These are phyloP conservation scores for Hygrophoropsis aurantiaca DNA, from an alignment of 768 basidiomycete species.

Conservation along the genomic window DNA sequence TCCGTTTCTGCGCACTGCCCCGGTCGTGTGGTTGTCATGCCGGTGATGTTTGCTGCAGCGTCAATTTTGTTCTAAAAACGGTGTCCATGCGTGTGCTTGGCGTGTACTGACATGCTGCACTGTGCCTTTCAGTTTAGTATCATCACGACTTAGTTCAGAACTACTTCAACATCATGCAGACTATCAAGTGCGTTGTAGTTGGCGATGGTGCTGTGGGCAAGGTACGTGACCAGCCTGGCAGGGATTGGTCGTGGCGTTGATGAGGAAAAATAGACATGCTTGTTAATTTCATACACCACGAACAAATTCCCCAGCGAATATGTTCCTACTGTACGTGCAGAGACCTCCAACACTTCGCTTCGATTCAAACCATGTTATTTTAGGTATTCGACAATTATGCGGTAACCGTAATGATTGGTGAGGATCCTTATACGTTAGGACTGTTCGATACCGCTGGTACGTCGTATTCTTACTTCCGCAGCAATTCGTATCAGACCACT, in stretches of 20 bases:
- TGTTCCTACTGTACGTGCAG: conserved; percentile 84
- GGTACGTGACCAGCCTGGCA: conserved; percentile 48
- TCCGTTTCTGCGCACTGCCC: conserved; percentile 23
- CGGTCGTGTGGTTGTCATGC: conserved; percentile 31
- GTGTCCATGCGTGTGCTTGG: conserved; percentile 20
- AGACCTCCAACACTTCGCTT: not conserved
- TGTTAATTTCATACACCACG: conserved; percentile 95
- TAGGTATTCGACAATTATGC: conserved; percentile 98
- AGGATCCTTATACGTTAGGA: conserved; percentile 97
- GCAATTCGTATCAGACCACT: conserved; percentile 1
- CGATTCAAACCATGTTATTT: conserved; percentile 8
- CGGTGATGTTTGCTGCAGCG: conserved; percentile 11
- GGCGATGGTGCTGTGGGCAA: conserved; percentile 99
- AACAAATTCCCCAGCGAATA: conserved; percentile 99
- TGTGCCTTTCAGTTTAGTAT: conserved; percentile 9
- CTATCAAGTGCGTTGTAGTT: conserved; percentile 96
- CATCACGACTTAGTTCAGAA: conserved; percentile 15
- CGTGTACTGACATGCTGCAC: conserved; percentile 11
- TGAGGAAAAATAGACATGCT: conserved; percentile 71
- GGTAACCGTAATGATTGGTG: conserved; percentile 99
- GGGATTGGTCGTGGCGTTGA: not conserved
- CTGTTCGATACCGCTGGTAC: conserved; percentile 97
- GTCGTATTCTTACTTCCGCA: conserved; percentile 29
- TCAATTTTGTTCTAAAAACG: conserved; percentile 17
- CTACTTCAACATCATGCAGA: conserved; percentile 65